phyloP scores from a whole-genome alignment of 768 basidiomycete species.

The Serendipita sp. region DNA sequence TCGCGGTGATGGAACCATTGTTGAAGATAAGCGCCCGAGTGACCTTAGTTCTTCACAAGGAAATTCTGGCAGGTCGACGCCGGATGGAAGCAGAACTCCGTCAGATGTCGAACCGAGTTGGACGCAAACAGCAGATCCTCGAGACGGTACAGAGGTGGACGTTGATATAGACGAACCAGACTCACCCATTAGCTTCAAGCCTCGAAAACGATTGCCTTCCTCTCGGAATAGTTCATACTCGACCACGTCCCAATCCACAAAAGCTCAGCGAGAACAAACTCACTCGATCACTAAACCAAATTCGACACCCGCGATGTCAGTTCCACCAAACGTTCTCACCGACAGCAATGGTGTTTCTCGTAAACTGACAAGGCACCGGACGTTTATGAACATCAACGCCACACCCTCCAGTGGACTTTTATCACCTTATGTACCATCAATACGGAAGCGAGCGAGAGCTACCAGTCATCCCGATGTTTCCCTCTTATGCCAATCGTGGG shows the following conservation, averaged over 20 bases:
- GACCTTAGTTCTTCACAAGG: conserved; percentile 7
- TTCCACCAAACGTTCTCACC: background rate
- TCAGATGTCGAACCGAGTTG: conserved; percentile 33
- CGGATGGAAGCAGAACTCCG: background rate
- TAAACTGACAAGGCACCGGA: background rate
- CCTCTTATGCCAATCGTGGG: conserved; percentile 45
- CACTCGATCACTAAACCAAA: background rate
- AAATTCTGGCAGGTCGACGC: background rate
- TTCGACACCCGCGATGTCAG: background rate
- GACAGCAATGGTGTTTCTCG: background rate
- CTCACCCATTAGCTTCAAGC: background rate
- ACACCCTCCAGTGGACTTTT: conserved; percentile 12
- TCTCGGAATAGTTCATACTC: background rate
- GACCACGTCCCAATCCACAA: background rate
- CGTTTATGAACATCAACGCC: conserved; percentile 2
- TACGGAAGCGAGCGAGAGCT: conserved; percentile 20
- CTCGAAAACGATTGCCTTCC: background rate
- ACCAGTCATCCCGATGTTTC: conserved; percentile 41
- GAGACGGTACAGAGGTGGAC: conserved; percentile 10
- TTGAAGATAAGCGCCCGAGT: conserved; percentile 22
- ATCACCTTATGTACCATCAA: conserved; percentile 35
- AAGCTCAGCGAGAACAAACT: background rate
- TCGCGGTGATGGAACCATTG: conserved; percentile 47
- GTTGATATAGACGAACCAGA: background rate
- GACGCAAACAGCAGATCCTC: conserved; percentile 20